Evolutionary conservation across 2,329 filamentous ascomycete genomes (phyloP), one percentile per base, ranked within the genome.

Genomic region (Xylaria sp.): DNA sequence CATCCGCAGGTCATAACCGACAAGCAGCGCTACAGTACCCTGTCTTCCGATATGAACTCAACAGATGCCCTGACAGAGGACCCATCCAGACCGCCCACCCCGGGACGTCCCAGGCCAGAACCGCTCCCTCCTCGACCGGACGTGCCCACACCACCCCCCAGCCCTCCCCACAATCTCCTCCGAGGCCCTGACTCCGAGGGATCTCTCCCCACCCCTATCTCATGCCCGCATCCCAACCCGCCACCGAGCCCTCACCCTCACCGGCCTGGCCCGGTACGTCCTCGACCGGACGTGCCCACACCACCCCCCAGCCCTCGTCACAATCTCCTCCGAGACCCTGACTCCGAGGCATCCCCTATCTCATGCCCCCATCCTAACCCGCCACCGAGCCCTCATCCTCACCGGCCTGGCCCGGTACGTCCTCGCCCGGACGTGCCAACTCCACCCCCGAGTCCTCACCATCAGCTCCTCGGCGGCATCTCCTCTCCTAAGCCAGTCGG

Each of bases 141-240:
- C 16, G 67, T 60, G 48, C 70, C 69, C 47, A 70, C 70, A 42
- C 69, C 70, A 52, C 70, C 70, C 35, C 70, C 70, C 2, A 71
- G 70, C 52, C 69, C 69, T 61, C 65, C n/a, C 2, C 57, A 63
- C 37, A 23, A 30, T 55, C 16, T 46, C 69, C 68, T 6, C 65
- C 67, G 52, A 30, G 16, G 1, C 16, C 16, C 16, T 16, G 67
- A 30, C 4, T 30, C 23, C 23, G 4, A 30, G 23, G 4, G 34
- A 64, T 59, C 53, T 30, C 63, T 52, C 55, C 52, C 57, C 19
- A 48, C 18, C 48, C 59, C 63, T 13, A 37, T 60, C 23, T 61
- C 61, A 11, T 60, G 49, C 42, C 68, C 68, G 18, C 47, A 66
- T 16, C 68, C 67, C 8, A 61, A 65, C 51, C 66, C 67, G n/a